phyloP scores from a whole-genome alignment of 495 filamentous ascomycete species.

The Aspergillus baeticus region DNA sequence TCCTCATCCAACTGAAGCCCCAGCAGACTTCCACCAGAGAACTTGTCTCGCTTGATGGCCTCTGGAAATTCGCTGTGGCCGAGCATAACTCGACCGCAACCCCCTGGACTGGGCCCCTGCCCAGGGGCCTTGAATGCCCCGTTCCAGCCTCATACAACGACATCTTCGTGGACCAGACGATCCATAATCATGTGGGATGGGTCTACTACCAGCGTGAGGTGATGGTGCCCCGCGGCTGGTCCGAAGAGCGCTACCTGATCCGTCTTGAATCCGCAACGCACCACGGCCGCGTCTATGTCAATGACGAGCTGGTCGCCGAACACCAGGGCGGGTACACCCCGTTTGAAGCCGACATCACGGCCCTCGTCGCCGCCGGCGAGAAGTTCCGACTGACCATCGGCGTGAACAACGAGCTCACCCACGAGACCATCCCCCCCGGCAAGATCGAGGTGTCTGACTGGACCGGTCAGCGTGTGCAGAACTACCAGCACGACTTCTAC shows the following conservation, averaged over 20 bases:
- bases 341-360: background rate
- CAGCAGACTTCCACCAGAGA: background rate
- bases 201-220: background rate
- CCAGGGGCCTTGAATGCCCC: background rate
- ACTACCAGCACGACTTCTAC: background rate
- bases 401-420: background rate
- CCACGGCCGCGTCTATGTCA: background rate
- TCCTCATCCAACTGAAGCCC: too few species aligned
- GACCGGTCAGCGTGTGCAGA: background rate
- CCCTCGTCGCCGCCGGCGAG: background rate
- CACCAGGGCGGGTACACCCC: background rate
- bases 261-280: background rate
- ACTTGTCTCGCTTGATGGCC: background rate
- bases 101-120: background rate
- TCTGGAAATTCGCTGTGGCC: background rate
- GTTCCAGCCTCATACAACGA: background rate
- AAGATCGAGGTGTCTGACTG: background rate
- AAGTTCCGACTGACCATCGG: background rate
- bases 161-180: background rate
- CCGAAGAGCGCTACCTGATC: background rate
- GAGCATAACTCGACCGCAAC: background rate
- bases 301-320: background rate
- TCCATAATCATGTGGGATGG: conserved; percentile 3
- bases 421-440: background rate
- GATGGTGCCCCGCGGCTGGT: background rate